Evolutionary conservation across 768 basidiomycete genomes (phyloP), one percentile per base, ranked within the genome.

Genomic region (Tricholoma sp.): DNA sequence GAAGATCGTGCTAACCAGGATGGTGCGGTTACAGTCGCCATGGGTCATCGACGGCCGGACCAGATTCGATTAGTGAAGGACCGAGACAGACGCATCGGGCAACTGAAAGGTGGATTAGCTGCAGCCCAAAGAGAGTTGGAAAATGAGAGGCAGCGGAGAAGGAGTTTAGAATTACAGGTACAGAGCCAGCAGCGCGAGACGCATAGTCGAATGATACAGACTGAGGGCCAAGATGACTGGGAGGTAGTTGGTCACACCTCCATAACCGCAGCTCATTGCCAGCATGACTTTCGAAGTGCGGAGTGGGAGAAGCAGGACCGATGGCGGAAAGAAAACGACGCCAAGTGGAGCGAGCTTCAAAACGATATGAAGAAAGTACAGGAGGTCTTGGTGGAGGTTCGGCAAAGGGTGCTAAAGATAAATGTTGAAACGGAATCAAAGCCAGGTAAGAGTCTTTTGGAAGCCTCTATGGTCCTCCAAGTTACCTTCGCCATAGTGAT

Each of bases 401-500:
- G n/a, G 32, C 29, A n/a, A 7, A n/a, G 17, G 29, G 29, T 32
- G 31, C n/a, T 7, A 6, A 49, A 11, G 29, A 32, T n/a, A 31
- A 17, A 24, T 7, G 32, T 10, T 17, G n/a, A 49, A 10, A 13
- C n/a, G 7, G 29, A 49, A 11, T 49, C 29, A 32, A 49, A 32
- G n/a, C 3, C 31, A 49, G 29, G 47, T 49, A 17, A n/a, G 47
- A 48, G 29, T 32, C 9, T 18, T 45, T 6, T n/a, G 10, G 41
- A 9, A 6, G 3, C 1, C 41, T 18, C 4, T 2, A n/a, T 8
- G 7, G 3, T 18, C 28, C 24, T 20, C 5, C 49, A 17, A 53
- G 7, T n/a, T 4, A 17, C 7, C 31, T 12, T 32, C 11, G 1
- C 8, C 59, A 8, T 18, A 88, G 88, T 76, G n/a, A 71, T 87